Percentiles rank a stretch among this genome's conserved stretches.
Evolutionary conservation across 2,329 filamentous ascomycete genomes (phyloP).

Genomic region (Gnomoniopsis sp.): DNA sequence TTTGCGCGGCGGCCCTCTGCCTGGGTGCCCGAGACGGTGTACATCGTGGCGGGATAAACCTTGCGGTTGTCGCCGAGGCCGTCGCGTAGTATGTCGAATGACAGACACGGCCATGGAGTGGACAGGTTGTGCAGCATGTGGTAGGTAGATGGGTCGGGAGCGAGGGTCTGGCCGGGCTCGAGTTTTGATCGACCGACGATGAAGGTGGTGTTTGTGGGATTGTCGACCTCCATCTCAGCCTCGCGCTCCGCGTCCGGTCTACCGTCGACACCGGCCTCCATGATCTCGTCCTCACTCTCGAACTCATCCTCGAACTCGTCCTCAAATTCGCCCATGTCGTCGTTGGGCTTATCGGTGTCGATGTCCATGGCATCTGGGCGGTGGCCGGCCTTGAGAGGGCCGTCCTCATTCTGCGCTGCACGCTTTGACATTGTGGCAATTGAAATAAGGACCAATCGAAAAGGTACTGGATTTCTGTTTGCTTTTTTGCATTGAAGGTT

Average conservation of each 20-base stretch:
- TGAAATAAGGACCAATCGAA: background rate
- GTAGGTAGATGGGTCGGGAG: slow-evolving; percentile 91
- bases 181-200: slow-evolving; percentile 93
- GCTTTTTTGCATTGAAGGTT: too few species aligned
- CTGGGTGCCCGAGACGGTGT: slow-evolving; percentile 92
- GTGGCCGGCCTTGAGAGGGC: slow-evolving; percentile 57
- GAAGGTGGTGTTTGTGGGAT: slow-evolving; percentile 56
- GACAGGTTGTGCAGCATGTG: slow-evolving; percentile 95
- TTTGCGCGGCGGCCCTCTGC: slow-evolving; percentile 70
- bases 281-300: slow-evolving; percentile 84
- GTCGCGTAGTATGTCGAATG: slow-evolving; percentile 89
- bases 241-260: slow-evolving; percentile 82
- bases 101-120: slow-evolving; percentile 94
- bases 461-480: too few species aligned
- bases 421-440: slow-evolving; percentile 56
- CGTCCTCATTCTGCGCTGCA: slow-evolving; percentile 46
- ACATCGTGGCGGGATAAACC: slow-evolving; percentile 93
- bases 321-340: slow-evolving; percentile 78
- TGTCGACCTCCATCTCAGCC: slow-evolving; percentile 83
- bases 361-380: slow-evolving; percentile 65
- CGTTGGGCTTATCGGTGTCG: slow-evolving; percentile 38
- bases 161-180: slow-evolving; percentile 83
- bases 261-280: slow-evolving; percentile 92
- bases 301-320: slow-evolving; percentile 94
- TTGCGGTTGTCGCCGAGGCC: slow-evolving; percentile 82